A percentile compares a stretch with the other conserved stretches of the same genome.
Conservation (phyloP, 805 yeast genomes). For the Wickerhamiella occidentalis region DNA sequence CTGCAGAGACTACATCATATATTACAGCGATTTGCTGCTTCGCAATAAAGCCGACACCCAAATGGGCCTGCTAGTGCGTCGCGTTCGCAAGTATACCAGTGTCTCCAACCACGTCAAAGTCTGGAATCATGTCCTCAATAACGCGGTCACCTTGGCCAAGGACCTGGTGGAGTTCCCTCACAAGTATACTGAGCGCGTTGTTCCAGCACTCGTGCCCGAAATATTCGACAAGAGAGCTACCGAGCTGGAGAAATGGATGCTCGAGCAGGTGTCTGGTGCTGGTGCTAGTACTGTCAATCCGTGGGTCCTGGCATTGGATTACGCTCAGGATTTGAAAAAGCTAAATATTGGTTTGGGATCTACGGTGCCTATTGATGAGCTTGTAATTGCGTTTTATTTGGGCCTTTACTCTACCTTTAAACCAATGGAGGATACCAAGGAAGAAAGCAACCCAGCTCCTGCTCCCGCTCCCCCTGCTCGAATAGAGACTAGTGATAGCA, state of each 20-base stretch:
- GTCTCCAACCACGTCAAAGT: constrained; percentile 53
- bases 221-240: constrained; percentile 32
- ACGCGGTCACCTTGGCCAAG: constrained; percentile 42
- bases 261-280: not conserved
- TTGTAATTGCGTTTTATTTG: constrained; percentile 50
- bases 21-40: constrained; percentile 46
- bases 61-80: constrained; percentile 50
- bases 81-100: constrained; percentile 66
- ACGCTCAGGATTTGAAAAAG: constrained; percentile 43
- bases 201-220: constrained; percentile 18
- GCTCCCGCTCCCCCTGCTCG: too few relatives aligned
- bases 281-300: constrained; percentile 12
- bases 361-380: constrained; percentile 60
- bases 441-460: too few relatives aligned
- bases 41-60: constrained; percentile 45
- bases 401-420: constrained; percentile 29
- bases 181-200: constrained; percentile 33
- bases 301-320: constrained; percentile 20
- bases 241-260: constrained; percentile 21
- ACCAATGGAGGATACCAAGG: not conserved
- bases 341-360: constrained; percentile 75
- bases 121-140: constrained; percentile 52
- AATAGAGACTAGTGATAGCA: too few relatives aligned
- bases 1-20: constrained; percentile 54
- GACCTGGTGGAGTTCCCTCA: constrained; percentile 33